Evolutionary conservation across 371 early-diverging fungal species (phyloP), one percentile per base, ranked within the genome.

Genomic region (Choanephora cucurbitarum): DNA sequence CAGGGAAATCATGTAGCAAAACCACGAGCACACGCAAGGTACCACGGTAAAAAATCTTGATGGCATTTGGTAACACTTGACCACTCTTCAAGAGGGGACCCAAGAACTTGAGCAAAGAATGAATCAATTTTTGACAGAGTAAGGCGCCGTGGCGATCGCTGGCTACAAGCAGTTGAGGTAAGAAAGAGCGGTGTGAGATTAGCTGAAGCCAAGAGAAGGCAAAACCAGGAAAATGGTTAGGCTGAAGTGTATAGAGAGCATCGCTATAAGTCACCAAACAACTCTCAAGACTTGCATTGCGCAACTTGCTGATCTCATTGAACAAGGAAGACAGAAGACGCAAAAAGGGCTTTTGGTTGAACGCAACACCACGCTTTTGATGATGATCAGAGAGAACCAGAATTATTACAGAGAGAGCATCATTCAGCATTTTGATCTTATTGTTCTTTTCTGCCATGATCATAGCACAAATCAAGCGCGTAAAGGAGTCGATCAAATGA

Each of bases 1-100:
- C 96, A 33, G 98, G 99, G 72, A 93, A 96, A 72, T 99, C 99
- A 66, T 97, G 98, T 57, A 97, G 71, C 6, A 98, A 67, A 1
- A 96, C 90, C 28, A 98, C 80, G n/a, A 96, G 69, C 9, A 96
- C 85, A 19, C 97, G 86, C 8, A 97, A 79, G 0, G 92, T 88
- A 8, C 96, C 96, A 45, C 86, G 83, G 73, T 99, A 98, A 39
- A 97, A 79, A 37, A 88, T 72, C 45, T 93, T 88, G 3, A 87
- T 84, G 5, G 94, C 81, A 43, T 82, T 85, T 60, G 59, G 64
- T 19, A 88, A 71, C 55, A 85, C 85, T 8, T 80, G 78, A 33
- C 42, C 46, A n/a, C 73, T 62, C 17, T 76, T 73, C 51, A 96
- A 70, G 54, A 94, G 88, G n/a, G 96, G 96, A 21, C 82, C 82